phyloP scores from a whole-genome alignment of 495 filamentous ascomycete species.

The Schizothecium vesticola region DNA sequence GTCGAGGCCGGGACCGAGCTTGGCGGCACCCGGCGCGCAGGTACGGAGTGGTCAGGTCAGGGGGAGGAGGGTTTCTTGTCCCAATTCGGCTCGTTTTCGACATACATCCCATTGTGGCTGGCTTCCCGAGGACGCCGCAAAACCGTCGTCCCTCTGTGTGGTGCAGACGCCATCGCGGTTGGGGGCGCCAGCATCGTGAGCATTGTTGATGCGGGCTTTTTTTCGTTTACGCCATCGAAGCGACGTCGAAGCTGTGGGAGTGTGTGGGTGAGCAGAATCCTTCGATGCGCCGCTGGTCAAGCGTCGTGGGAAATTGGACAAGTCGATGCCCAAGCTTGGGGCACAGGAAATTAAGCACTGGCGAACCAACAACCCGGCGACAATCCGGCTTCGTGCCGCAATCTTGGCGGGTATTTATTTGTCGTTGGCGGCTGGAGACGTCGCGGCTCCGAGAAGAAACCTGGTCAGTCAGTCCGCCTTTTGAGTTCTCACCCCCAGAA shows the following conservation, averaged over 20 bases:
- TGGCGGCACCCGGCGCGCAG: background rate
- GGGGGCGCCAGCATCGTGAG: background rate
- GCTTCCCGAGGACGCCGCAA: background rate
- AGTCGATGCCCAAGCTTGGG: background rate
- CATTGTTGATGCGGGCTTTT: background rate
- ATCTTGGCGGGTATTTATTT: background rate
- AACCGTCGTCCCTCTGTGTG: background rate
- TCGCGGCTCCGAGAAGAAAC: background rate
- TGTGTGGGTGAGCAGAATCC: background rate
- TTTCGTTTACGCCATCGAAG: background rate
- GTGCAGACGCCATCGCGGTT: background rate
- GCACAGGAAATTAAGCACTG: background rate
- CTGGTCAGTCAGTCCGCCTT: background rate
- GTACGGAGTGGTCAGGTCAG: background rate
- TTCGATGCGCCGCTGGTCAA: background rate
- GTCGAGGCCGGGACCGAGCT: background rate
- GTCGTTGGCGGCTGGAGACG: background rate
- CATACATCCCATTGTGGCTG: background rate
- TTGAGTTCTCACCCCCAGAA: background rate
- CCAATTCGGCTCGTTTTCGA: background rate
- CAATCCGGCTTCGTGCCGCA: background rate
- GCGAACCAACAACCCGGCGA: background rate
- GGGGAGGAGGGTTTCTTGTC: too few relatives aligned
- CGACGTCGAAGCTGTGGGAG: background rate
- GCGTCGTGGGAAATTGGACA: background rate